phyloP scores from a whole-genome alignment of 768 basidiomycete genomes.

The Leccinum uliginosum region DNA sequence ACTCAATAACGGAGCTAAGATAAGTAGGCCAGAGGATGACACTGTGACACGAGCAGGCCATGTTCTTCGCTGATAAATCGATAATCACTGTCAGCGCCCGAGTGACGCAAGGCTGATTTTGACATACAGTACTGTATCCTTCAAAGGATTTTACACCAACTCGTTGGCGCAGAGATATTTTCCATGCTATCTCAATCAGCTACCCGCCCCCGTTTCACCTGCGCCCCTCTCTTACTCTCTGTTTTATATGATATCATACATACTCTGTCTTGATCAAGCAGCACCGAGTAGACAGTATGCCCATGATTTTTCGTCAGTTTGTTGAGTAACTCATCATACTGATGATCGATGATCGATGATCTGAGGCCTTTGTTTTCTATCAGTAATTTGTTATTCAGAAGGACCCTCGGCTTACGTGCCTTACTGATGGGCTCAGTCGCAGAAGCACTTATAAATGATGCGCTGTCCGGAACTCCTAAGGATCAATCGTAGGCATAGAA shows the following conservation, averaged over 20 bases:
- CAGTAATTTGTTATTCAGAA: not conserved
- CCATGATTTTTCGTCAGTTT: not conserved
- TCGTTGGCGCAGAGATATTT: not conserved
- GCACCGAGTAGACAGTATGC: not conserved
- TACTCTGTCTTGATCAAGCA: not conserved
- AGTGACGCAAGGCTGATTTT: not conserved
- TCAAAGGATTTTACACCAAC: not conserved
- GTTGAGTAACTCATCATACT: too few species aligned
- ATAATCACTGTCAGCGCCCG: not conserved
- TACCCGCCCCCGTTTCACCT: not conserved
- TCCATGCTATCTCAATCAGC: not conserved
- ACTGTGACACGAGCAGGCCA: not conserved
- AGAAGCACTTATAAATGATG: not conserved
- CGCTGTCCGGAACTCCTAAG: not conserved
- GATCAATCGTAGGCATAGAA: not conserved
- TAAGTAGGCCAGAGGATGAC: not conserved
- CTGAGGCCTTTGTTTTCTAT: too few species aligned
- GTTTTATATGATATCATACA: not conserved
- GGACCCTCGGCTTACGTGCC: not conserved
- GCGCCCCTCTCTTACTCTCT: not conserved
- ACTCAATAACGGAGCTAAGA: not conserved
- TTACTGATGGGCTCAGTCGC: not conserved
- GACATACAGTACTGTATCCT: too few species aligned
- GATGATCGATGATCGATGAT: too few species aligned
- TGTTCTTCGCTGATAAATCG: not conserved